Evolutionary conservation across 352 stramenopile species (phyloP), one percentile per base, ranked within the genome.

Genomic region (Bremia lactucae): DNA sequence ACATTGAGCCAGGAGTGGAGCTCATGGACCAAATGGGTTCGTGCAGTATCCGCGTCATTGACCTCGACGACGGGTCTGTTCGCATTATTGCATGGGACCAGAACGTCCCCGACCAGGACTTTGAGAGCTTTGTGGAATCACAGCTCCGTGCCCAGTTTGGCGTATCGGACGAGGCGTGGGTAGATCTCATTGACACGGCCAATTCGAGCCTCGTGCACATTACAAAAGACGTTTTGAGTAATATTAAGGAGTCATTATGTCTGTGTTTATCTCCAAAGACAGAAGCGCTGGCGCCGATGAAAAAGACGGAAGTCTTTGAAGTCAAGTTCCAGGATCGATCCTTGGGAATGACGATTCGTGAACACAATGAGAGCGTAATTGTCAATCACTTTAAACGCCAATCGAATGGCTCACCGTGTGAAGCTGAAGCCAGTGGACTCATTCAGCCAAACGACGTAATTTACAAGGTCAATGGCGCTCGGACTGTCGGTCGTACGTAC

Each of bases 201-300:
- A 87, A 86, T 55, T 83, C 72, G 39, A 83, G 72, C 40, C 72
- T 86, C 47, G 78, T 90, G 18, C 68, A 84, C 51, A 90, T 90
- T 46, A 83, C 61, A 52, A 90, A 90, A 48, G 66, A 80, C 25
- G 72, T 79, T 14, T 54, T 88, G 22, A 64, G 59, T 21, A 62
- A 58, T 24, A 39, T 63, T 8, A 65, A 62, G 33, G 62, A 78
- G 49, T 62, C 78, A 44, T 62, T 91, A n/a, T 87, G 77, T 41
- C 58, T 91, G 6, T 87, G 73, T 31, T 65, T 91, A 9, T 88
- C 78, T 13, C 68, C 78, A 37, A 91, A 91, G 60, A 91, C 78
- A 16, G 78, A 91, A 48, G 68, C 75, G 28, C 68, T 87, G 6
- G 71, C 71, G 6, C 78, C 78, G 23, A 86, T 91, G 65, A 91